Evolutionary conservation across 106 monocot species (phyloP), one percentile per base, ranked within the genome.

Genomic region (Ottelia alismoides): DNA sequence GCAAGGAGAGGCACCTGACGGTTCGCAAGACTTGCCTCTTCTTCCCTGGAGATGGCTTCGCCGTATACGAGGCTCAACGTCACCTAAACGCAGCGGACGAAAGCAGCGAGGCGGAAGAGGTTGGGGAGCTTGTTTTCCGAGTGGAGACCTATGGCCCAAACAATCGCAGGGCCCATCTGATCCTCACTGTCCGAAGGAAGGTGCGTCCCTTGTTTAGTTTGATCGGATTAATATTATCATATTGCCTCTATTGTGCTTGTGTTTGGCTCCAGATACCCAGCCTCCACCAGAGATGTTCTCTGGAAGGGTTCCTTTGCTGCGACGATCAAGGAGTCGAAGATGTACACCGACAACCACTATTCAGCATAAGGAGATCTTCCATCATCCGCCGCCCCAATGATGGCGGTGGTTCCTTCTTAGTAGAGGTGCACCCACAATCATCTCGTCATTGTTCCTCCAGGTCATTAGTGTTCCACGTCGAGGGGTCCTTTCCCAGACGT

Each of bases 211-310:
- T 52, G 2, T 19, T 10, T 4, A 2, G 21, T 3, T 25, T 10
- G 25, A 1, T 52, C 2, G 16, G 11, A 3, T 14, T 10, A 0
- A 12, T 22, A 53, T 2, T 3, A 25, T 0, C 5, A 22, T n/a
- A n/a, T 25, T 29, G 5, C 27, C 1, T 25, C 25, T 22, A 23
- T 26, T 3, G 16, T 22, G 7, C 20, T 23, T 22, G 26, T 52
- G 20, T 10, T 11, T 2, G 43, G 17, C 12, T 45, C 22, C 73
- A 78, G 80, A 32, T 64, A 70, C 78, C 78, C 2, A 98, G 89
- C 72, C 74, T 98, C 21, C 96, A 98, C 67, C 76, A 85, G 20
- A 62, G 96, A 30, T 98, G 98, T n/a, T n/a, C n/a, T n/a, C n/a
- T n/a, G 98, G 89, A 98, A 52, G 98, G 79, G 17, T 90, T 80